A percentile compares a stretch with the other conserved stretches of the same genome.
Evolutionary conservation across 345 rosid genomes (phyloP).

Genomic region (Populus tremula): DNA sequence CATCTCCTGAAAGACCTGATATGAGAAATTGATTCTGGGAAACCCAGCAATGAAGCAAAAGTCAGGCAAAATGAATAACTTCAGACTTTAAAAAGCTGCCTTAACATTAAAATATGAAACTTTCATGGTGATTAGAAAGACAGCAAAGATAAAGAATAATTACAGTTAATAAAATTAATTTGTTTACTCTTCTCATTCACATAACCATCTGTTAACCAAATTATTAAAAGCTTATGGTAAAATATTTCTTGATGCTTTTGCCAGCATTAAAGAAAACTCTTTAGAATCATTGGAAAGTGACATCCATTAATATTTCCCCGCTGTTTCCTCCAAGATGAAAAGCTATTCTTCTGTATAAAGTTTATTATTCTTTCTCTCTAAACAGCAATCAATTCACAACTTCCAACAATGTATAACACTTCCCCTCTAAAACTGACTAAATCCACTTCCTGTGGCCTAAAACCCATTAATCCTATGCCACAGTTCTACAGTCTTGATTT

Average conservation of each 20-base stretch:
- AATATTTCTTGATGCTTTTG: not conserved
- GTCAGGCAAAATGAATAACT: conserved; percentile 34
- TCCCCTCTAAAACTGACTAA: not conserved
- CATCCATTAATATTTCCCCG: no score
- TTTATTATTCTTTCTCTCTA: not conserved
- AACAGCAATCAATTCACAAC: not conserved
- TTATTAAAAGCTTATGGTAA: not conserved
- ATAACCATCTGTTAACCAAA: not conserved
- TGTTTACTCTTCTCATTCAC: not conserved
- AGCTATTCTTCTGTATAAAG: not conserved
- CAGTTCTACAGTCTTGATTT: not conserved
- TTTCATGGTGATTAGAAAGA: not conserved
- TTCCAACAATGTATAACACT: not conserved
- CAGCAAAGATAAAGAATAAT: not conserved
- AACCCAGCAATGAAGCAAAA: conserved; percentile 37
- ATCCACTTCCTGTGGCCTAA: not conserved
- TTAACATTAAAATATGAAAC: not conserved
- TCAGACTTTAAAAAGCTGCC: not conserved
- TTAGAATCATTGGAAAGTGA: not conserved
- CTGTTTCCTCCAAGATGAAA: not conserved
- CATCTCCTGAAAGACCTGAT: conserved; percentile 97
- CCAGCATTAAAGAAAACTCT: not conserved
- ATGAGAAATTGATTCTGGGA: conserved; percentile 98
- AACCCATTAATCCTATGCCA: not conserved
- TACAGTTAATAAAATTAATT: not conserved